Evolutionary conservation across 495 filamentous ascomycete species (phyloP).

Genomic region (Penicillium longicatenatum): DNA sequence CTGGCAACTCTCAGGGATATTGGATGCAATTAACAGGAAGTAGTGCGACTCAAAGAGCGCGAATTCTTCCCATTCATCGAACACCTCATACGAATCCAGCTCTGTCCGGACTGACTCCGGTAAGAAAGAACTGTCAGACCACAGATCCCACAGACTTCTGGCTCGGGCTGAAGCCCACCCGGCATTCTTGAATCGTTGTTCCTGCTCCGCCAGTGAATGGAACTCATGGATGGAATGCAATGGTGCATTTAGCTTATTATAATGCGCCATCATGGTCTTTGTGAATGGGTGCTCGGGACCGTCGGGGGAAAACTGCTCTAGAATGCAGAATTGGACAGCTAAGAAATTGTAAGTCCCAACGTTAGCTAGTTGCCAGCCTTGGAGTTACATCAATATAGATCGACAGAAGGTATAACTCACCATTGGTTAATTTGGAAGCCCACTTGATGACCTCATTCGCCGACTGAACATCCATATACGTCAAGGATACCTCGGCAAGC

Average conservation of each 20-base stretch:
- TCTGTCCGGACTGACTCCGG: slow-evolving; percentile 50
- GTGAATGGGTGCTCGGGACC: slow-evolving; percentile 82
- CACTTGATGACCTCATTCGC: slow-evolving; percentile 74
- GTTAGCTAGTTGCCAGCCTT: neutral
- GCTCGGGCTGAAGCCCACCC: slow-evolving; percentile 66
- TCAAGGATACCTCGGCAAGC: slow-evolving; percentile 85
- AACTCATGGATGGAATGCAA: slow-evolving; percentile 72
- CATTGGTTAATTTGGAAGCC: slow-evolving; percentile 63
- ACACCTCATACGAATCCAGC: slow-evolving; percentile 73
- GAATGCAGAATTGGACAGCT: slow-evolving; percentile 71
- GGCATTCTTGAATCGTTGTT: slow-evolving; percentile 60
- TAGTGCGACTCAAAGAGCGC: slow-evolving; percentile 85
- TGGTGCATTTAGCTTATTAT: slow-evolving; percentile 75
- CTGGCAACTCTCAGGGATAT: slow-evolving; percentile 3
- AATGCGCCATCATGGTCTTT: slow-evolving; percentile 83
- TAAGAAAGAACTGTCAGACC: slow-evolving; percentile 67
- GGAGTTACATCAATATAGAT: neutral
- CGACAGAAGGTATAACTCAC: slow-evolving; percentile 35
- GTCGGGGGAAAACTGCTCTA: slow-evolving; percentile 84
- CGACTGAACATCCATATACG: slow-evolving; percentile 81
- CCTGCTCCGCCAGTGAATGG: slow-evolving; percentile 63
- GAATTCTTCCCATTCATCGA: slow-evolving; percentile 97
- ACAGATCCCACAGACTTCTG: slow-evolving; percentile 76
- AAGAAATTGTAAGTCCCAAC: neutral
- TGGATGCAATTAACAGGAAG: slow-evolving; percentile 71